phyloP scores from a whole-genome alignment of 805 yeast species.

The Candida sakaeoensis region DNA sequence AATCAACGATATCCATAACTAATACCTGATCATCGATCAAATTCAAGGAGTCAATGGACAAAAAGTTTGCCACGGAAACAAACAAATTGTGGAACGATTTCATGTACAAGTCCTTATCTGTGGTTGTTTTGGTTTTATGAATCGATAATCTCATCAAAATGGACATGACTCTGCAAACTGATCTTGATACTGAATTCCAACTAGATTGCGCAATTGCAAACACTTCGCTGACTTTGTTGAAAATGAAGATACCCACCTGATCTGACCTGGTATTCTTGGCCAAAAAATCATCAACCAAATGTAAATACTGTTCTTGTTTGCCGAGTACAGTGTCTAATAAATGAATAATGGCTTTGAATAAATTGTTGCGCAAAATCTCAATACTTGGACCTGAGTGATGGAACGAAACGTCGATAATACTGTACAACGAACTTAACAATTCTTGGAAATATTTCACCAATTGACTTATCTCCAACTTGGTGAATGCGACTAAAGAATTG shows the following conservation, averaged over 20 bases:
- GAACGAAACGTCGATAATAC: constrained; percentile 22
- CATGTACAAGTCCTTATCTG: constrained; percentile 23
- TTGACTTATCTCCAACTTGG: constrained; percentile 50
- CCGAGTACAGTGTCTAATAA: constrained; percentile 61
- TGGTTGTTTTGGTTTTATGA: constrained; percentile 14
- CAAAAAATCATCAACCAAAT: constrained; percentile 51
- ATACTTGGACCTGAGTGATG: constrained; percentile 14
- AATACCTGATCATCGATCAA: constrained; percentile 61
- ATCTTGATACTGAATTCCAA: constrained; percentile 63
- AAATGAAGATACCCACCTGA: constrained; percentile 47
- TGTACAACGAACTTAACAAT: constrained; percentile 37
- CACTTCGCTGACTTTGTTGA: constrained; percentile 43
- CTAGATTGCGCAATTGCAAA: constrained; percentile 47
- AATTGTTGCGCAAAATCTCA: constrained; percentile 27
- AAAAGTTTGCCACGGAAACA: constrained; percentile 41
- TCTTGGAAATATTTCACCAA: constrained; percentile 61
- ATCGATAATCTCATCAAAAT: constrained; percentile 44
- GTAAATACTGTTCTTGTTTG: constrained; percentile 59
- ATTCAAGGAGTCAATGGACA: constrained; percentile 43
- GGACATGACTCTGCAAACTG: constrained; percentile 57
- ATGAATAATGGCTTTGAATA: constrained; percentile 57
- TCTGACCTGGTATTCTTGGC: constrained; percentile 37
- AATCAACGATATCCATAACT: constrained; percentile 56
- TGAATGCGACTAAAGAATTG: constrained; percentile 45
- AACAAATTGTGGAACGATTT: constrained; percentile 31